Conservation (phyloP, 495 filamentous ascomycete species). For the Penicillium bovifimosum region DNA sequence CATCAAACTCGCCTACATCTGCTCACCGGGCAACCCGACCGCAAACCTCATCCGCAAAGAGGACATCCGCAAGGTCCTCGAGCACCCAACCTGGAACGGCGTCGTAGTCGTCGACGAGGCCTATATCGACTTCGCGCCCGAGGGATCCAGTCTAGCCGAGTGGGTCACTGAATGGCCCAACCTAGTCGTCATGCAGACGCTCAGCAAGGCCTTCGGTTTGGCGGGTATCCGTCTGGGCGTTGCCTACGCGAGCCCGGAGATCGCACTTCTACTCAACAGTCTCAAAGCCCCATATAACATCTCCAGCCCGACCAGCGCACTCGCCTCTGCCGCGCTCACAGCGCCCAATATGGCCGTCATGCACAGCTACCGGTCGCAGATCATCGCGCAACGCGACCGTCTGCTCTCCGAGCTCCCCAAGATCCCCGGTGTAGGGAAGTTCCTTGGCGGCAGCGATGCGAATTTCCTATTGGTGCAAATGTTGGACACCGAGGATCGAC, state of each 20-base stretch:
- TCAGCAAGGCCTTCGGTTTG: constrained; percentile 93
- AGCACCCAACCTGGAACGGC: constrained; percentile 93
- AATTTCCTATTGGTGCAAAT: constrained; percentile 93
- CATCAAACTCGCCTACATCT: constrained; percentile 88
- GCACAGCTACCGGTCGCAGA: constrained; percentile 57
- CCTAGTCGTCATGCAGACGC: constrained; percentile 94
- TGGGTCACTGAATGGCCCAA: constrained; percentile 95
- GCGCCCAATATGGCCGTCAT: constrained; percentile 63
- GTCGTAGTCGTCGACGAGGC: constrained; percentile 92
- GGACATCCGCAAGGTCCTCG: constrained; percentile 68
- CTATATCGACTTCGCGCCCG: constrained; percentile 88
- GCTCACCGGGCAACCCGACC: constrained; percentile 93
- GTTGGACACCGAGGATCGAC: constrained; percentile 59
- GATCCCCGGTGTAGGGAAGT: constrained; percentile 72
- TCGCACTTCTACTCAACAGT: constrained; percentile 73
- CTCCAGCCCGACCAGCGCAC: constrained; percentile 73
- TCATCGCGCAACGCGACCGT: constrained; percentile 71
- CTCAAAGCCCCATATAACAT: constrained; percentile 97
- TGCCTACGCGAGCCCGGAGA: constrained; percentile 63
- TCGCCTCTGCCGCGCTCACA: constrained; percentile 68
- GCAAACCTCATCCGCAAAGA: constrained; percentile 68
- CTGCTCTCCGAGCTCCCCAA: constrained; percentile 66
- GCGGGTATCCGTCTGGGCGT: constrained; percentile 81
- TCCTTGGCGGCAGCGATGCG: constrained; percentile 71
- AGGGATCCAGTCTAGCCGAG: constrained; percentile 77